Base-by-base conservation (phyloP, 305 asterid species). In the Fraxinus platypoda region DNA sequence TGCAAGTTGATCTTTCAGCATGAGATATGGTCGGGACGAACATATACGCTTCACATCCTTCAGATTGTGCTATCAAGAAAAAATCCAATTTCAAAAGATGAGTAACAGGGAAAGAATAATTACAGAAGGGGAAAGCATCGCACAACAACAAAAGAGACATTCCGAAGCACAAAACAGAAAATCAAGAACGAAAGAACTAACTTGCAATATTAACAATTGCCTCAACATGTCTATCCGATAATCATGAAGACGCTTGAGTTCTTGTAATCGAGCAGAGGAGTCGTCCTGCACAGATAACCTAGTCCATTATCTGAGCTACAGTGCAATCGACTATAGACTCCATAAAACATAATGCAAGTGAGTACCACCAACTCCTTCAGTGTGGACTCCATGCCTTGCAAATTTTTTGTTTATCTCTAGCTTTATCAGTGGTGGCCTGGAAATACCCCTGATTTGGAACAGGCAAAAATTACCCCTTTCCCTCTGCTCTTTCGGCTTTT, bases 231-330 rank as follows among this genome's bases (percentile, higher is more conserved):
- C 90, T 59, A 92, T 86, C 91, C 98, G 88, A 80, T 94, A 95
- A 86, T 91, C 97, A 84, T 96, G 97, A 82, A 93, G 93, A 75
- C 79, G 85, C 87, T 91, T 91, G 88, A 94, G 97, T 87, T 96
- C 94, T 11, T 83, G 83, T 82, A 94, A 79, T 41, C 91, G 91
- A 84, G 87, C 88, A 59, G 93, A 72, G 23, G 97, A 93, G 84
- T 91, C 91, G 31, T 91, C 94, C 99, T 96, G 91, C 68, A 79
- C 68, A 86, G 54, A 35, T 73, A 74, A 78, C 81, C 77, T 26
- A 72, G 80, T 33, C 71, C 43, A 30, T 49, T 77, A 37, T 19
- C 76, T 3, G 28, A 30, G 34, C 73, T 8, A 49, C 74, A 86
- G 77, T 26, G 46, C 19, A 26, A 77, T 34, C 76, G 30, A 9